These are phyloP conservation scores for Termitomyces sp. DNA, from an alignment of 768 basidiomycete genomes.

Conservation along the genomic window DNA sequence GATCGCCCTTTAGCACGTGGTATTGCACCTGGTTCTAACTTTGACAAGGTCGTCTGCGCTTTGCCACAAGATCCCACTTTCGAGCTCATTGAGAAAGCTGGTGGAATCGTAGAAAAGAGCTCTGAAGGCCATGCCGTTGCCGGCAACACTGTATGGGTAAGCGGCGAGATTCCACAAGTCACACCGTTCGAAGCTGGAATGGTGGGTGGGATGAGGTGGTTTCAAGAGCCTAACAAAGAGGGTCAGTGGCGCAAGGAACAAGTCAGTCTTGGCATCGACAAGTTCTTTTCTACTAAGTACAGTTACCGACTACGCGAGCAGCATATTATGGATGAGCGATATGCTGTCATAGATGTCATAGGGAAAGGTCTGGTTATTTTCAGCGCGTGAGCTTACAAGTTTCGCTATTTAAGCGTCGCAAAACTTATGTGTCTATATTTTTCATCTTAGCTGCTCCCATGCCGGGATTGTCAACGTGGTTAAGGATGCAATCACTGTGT, in stretches of 20 bases:
- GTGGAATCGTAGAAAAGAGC: conserved; percentile 56
- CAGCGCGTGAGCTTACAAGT: conserved; percentile 57
- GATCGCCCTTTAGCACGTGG: conserved; percentile 71
- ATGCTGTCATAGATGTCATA: conserved; percentile 70
- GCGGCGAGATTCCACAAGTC: conserved; percentile 75
- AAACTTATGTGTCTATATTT: not conserved
- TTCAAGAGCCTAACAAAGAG: conserved; percentile 25
- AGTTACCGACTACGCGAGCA: conserved; percentile 20
- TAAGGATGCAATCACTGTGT: conserved; percentile 58
- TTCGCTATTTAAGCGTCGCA: no score
- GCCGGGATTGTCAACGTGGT: conserved; percentile 86
- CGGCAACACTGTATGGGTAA: conserved; percentile 64
- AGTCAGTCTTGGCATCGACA: conserved; percentile 24
- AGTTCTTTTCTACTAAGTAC: not conserved
- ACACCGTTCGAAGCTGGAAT: conserved; percentile 69
- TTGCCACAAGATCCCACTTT: conserved; percentile 73
- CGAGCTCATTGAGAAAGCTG: conserved; percentile 51
- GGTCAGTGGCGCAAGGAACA: conserved; percentile 54
- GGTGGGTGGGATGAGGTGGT: conserved; percentile 65
- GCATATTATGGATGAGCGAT: conserved; percentile 84
- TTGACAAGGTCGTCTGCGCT: conserved; percentile 52
- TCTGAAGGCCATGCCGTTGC: conserved; percentile 64
- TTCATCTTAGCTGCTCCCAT: conserved; percentile 45
- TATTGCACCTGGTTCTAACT: conserved; percentile 62
- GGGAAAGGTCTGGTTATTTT: conserved; percentile 83